A percentile compares a stretch with the other conserved stretches of the same genome.
phyloP scores from a whole-genome alignment of 352 stramenopile species.

The Halophytophthora batemanensis region DNA sequence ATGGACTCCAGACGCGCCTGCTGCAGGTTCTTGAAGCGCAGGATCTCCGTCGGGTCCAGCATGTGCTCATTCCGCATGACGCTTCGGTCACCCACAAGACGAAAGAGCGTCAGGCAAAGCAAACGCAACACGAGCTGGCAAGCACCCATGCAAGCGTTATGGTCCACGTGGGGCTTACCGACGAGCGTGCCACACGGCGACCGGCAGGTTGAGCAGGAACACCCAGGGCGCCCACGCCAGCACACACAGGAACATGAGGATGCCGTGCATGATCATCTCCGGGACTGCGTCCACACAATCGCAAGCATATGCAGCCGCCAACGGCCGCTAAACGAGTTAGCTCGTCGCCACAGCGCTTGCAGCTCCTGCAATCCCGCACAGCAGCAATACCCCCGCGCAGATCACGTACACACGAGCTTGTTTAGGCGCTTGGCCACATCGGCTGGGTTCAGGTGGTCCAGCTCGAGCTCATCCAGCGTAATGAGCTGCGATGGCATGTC shows the following conservation, averaged over 20 bases:
- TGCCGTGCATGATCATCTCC: conserved; percentile 75
- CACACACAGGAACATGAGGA: conserved; percentile 75
- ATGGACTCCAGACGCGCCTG: conserved; percentile 76
- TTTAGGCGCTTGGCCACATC: conserved; percentile 84
- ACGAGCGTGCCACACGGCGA: conserved; percentile 70
- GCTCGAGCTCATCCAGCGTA: conserved; percentile 81
- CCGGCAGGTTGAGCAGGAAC: conserved; percentile 75
- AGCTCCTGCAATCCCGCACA: background rate
- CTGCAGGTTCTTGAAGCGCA: conserved; percentile 85
- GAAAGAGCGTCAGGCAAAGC: conserved; percentile 1
- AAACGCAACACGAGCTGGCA: background rate
- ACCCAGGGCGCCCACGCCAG: conserved; percentile 74
- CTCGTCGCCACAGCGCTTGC: background rate
- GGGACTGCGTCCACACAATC: conserved; percentile 38
- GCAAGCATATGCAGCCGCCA: background rate
- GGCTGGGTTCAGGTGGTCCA: conserved; percentile 84
- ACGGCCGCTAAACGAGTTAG: background rate
- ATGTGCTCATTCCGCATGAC: conserved; percentile 78
- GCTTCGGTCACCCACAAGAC: conserved; percentile 15
- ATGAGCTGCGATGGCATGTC: conserved; percentile 46
- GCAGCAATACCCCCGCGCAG: background rate
- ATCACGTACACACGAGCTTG: conserved; percentile 70
- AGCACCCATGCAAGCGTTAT: background rate
- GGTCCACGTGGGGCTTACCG: conserved; percentile 35
- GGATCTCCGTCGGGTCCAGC: conserved; percentile 83